Evolutionary conservation across 805 yeast species (phyloP), one percentile per base, ranked within the genome.

Genomic region (Hanseniaspora nectarophila): DNA sequence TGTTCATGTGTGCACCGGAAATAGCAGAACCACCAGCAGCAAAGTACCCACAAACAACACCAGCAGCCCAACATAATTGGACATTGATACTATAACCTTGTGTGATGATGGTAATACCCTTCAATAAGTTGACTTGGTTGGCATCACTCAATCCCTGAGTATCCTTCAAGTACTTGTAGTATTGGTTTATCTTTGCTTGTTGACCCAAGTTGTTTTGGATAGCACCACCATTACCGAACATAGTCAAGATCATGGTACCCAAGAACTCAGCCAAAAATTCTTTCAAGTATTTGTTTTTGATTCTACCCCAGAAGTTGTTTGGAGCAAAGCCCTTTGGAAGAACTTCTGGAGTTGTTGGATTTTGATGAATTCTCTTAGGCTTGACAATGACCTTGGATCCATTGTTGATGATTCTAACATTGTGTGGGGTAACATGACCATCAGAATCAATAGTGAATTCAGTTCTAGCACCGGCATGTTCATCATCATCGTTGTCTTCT

Each of bases 1-100:
- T 79, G 61, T 76, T 76, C 54, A 76, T 60, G 61, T 76, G 81
- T n/a, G 76, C 81, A 59, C 79, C 80, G 35, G 79, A 74, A 50
- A 75, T 66, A 10, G 70, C 67, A 56, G 65, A 61, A 57, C 81
- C 81, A 54, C 78, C 78, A 38, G 77, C 69, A 7, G 69, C 65
- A 50, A 69, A 66, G 58, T 73, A 74, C 45, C 80, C 81, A 59
- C 75, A 60, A 58, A 73, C 72, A 35, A 73, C 77, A 0, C 76
- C 80, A 34, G 74, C 65, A 43, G 77, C 81, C 80, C 80, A 76
- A n/a, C 72, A 68, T 37, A 75, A 58, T 3, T 45, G 46, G 5
- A 34, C 46, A 34, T 42, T 49, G 16, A 49, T 49, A 1, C 21
- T 18, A 23, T 49, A 49, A 2, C 53, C 53, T n/a, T 49, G 53